Conservation (phyloP, 148 eudicot genomes). For the Persicaria tinctoria region DNA sequence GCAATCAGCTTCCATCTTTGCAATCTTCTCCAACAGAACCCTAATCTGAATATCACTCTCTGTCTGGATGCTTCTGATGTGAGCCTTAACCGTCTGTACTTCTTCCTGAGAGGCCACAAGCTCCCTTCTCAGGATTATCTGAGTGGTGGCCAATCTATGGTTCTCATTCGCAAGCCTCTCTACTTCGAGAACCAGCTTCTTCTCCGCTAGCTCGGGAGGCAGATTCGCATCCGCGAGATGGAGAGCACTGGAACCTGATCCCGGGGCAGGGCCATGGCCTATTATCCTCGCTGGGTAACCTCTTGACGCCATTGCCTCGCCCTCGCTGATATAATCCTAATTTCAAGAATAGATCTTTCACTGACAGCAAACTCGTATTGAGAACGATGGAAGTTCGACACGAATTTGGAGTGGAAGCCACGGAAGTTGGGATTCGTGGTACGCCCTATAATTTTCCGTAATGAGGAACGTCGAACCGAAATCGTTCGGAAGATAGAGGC, state of each 20-base stretch:
- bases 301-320: constrained; percentile 38
- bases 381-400: not conserved
- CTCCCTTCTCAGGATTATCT: constrained; percentile 59
- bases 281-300: constrained; percentile 53
- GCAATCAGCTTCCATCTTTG: constrained; percentile 59
- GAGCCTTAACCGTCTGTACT: constrained; percentile 48
- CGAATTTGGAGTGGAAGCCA: too few species aligned
- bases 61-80: constrained; percentile 63
- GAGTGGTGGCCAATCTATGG: constrained; percentile 50
- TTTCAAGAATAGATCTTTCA: not conserved
- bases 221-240: constrained; percentile 27
- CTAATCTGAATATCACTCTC: constrained; percentile 80
- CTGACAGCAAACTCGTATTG: not conserved
- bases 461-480: too few species aligned
- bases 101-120: constrained; percentile 54
- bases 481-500: too few species aligned
- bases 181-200: constrained; percentile 47
- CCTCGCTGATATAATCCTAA: not conserved
- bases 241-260: constrained; percentile 29
- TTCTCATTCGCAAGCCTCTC: constrained; percentile 60
- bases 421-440: too few species aligned
- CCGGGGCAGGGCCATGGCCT: constrained; percentile 56
- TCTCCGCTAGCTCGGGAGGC: constrained; percentile 35
- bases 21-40: constrained; percentile 65
- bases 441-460: too few species aligned